These are phyloP conservation scores for Ceratocystis cacaofunesta DNA, from an alignment of 2,329 filamentous ascomycete genomes.

Conservation along the genomic window DNA sequence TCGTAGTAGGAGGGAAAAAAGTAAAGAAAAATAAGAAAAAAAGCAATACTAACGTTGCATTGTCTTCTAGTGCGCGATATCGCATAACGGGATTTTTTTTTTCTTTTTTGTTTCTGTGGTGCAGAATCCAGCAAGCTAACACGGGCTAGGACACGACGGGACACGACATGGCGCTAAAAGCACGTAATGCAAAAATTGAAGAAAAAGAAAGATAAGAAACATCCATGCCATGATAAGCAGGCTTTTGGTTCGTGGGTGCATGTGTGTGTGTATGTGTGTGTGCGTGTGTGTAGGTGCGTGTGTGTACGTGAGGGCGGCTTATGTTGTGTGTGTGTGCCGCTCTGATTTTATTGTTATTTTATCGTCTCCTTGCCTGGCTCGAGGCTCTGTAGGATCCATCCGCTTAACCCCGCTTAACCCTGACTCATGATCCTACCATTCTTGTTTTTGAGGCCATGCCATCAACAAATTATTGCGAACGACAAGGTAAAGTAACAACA, in stretches of 20 bases:
- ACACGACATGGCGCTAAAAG: background rate
- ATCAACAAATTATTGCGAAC: background rate
- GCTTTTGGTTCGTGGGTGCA: background rate
- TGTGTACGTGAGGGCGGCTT: background rate
- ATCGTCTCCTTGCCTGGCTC: background rate
- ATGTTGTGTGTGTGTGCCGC: background rate
- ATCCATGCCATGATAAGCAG: background rate
- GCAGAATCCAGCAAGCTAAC: background rate
- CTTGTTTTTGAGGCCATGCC: background rate
- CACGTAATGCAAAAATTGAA: background rate
- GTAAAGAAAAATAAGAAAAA: background rate
- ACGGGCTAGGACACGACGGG: background rate
- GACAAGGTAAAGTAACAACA: no score
- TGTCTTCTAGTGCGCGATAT: background rate
- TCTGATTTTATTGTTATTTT: background rate
- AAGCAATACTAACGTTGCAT: background rate
- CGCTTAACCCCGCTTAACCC: conserved; percentile 5
- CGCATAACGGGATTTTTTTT: background rate
- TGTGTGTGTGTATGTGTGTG: no score
- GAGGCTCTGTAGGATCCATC: conserved; percentile 1
- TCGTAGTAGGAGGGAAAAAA: background rate
- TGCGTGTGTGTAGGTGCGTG: no score
- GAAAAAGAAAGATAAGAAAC: background rate
- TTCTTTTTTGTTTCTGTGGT: background rate
- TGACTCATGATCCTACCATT: background rate